A percentile compares a stretch with the other conserved stretches of the same genome.
These are phyloP conservation scores for Amoebophrya sp. DNA, from an alignment of 169 alveolate genomes.

Conservation along the genomic window DNA sequence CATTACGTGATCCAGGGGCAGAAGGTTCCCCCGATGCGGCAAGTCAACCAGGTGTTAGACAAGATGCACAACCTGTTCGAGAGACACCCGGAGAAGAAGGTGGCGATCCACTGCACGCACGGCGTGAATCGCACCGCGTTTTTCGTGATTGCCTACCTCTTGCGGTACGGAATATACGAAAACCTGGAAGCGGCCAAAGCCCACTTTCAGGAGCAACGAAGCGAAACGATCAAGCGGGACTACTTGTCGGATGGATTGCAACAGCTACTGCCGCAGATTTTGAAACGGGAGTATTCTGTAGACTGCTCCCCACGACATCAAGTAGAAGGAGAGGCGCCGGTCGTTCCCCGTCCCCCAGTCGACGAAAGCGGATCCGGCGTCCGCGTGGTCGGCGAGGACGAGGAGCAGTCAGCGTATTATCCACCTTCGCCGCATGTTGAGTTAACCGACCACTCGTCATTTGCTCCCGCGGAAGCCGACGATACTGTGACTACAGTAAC, in stretches of 20 bases:
- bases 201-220: not conserved
- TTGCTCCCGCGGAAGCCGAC: too few species aligned
- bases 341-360: too few species aligned
- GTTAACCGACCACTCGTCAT: too few species aligned
- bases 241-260: not conserved
- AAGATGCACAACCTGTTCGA: not conserved
- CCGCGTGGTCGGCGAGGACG: too few species aligned
- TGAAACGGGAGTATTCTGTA: too few species aligned
- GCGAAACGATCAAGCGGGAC: not conserved
- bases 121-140: conserved; percentile 1
- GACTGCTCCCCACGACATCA: too few species aligned
- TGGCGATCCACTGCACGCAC: not conserved
- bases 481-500: too few species aligned
- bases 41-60: not conserved
- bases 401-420: too few species aligned
- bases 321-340: too few species aligned
- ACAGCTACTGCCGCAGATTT: not conserved
- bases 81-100: not conserved
- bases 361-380: too few species aligned
- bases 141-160: not conserved
- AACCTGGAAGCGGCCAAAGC: not conserved
- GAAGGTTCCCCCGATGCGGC: not conserved
- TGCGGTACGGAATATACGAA: not conserved
- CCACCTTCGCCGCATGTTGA: too few species aligned
- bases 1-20: not conserved